Evolutionary conservation across 163 green algal species (phyloP).

Genomic region (Scenedesmus sp.): DNA sequence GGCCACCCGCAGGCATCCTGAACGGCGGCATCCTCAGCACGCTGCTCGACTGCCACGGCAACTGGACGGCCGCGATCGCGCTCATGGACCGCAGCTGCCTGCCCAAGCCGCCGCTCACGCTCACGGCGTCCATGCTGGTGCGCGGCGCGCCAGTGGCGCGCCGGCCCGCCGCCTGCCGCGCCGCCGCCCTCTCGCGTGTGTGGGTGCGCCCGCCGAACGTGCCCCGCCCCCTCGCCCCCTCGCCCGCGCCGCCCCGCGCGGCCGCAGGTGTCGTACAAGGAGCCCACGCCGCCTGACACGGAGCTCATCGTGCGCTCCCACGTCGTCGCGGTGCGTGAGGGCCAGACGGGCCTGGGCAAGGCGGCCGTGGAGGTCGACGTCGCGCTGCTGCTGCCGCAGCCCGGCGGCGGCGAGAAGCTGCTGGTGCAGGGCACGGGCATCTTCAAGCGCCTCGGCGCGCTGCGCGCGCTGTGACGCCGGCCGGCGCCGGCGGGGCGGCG

Average conservation of each 20-base stretch:
- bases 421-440: constrained; percentile 68
- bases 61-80: constrained; percentile 83
- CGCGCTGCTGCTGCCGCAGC: constrained; percentile 42
- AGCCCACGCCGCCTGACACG: constrained; percentile 76
- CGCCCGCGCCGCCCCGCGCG: not conserved
- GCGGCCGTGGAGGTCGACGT: constrained; percentile 69
- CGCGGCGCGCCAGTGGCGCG: no score
- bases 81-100: constrained; percentile 84
- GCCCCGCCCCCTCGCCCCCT: no score
- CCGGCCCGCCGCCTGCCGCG: no score
- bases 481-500: not conserved
- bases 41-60: constrained; percentile 69
- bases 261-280: constrained; percentile 73
- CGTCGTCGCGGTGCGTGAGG: constrained; percentile 69
- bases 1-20: constrained; percentile 67
- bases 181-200: no score
- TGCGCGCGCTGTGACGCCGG: constrained; percentile 67
- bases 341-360: constrained; percentile 56
- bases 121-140: constrained; percentile 80
- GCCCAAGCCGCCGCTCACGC: constrained; percentile 80
- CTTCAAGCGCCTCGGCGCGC: constrained; percentile 83
- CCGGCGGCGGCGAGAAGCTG: constrained; percentile 58
- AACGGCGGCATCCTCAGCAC: constrained; percentile 82
- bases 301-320: constrained; percentile 70
- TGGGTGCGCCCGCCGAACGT: no score